Evolutionary conservation across 2,329 filamentous ascomycete genomes (phyloP).

Genomic region (Exophiala bonariae): DNA sequence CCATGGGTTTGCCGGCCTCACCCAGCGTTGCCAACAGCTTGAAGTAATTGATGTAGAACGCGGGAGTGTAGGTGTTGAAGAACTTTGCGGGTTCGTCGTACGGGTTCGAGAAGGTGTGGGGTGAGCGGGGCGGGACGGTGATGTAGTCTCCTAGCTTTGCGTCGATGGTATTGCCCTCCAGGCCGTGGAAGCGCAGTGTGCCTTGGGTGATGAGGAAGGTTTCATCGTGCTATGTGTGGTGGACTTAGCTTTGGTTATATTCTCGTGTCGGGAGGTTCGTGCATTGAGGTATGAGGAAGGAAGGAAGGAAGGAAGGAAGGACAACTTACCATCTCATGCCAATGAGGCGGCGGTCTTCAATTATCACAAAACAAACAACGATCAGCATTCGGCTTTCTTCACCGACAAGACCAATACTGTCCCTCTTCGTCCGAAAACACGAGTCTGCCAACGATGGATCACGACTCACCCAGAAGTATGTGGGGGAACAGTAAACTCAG

Average conservation of each 20-base stretch:
- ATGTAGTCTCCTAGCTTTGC: slow-evolving; percentile 47
- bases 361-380: neutral
- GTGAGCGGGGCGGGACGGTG: slow-evolving; percentile 54
- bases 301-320: neutral
- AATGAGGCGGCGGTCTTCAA: slow-evolving; percentile 24
- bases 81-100: slow-evolving; percentile 55
- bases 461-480: slow-evolving; percentile 25
- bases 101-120: slow-evolving; percentile 59
- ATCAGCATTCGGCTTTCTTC: neutral
- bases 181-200: slow-evolving; percentile 26
- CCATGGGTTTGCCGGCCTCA: slow-evolving; percentile 39
- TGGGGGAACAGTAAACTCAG: slow-evolving; percentile 27
- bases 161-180: slow-evolving; percentile 25
- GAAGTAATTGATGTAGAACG: slow-evolving; percentile 60
- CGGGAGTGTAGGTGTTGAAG: slow-evolving; percentile 59
- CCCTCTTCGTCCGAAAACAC: too few species aligned
- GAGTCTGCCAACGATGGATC: too few species aligned
- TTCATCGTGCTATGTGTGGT: slow-evolving; percentile 61
- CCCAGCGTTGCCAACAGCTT: slow-evolving; percentile 50
- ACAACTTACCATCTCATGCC: slow-evolving; percentile 25
- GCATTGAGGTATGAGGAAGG: neutral
- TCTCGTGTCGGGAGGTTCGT: too few species aligned
- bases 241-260: too few species aligned
- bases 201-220: slow-evolving; percentile 54
- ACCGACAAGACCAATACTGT: too few species aligned